phyloP scores from a whole-genome alignment of 1,284 basidiomycete species.

The Naganishia sp. region DNA sequence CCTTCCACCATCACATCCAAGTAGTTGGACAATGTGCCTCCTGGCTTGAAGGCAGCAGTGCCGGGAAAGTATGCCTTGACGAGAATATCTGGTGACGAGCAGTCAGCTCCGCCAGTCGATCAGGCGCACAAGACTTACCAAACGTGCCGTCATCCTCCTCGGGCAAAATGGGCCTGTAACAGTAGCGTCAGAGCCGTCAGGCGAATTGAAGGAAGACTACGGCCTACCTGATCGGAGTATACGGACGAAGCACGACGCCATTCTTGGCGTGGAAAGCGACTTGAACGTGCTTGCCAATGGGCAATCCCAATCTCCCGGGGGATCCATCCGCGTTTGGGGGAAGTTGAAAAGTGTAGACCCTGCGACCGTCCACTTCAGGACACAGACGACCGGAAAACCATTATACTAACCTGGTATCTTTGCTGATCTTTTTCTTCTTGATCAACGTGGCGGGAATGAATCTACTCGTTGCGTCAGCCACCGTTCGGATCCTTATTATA shows the following conservation, averaged over 20 bases:
- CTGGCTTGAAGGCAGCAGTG: slow-evolving; percentile 33
- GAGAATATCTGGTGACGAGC: slow-evolving; percentile 30
- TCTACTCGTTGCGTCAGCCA: background rate
- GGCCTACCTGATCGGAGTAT: slow-evolving; percentile 32
- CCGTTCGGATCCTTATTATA: background rate
- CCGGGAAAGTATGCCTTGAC: slow-evolving; percentile 37
- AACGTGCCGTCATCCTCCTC: slow-evolving; percentile 38
- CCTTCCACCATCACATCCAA: slow-evolving; percentile 31
- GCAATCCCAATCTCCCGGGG: slow-evolving; percentile 32
- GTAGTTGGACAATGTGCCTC: slow-evolving; percentile 34
- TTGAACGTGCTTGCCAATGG: slow-evolving; percentile 35
- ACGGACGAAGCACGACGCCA: slow-evolving; percentile 31
- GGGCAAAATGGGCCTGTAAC: slow-evolving; percentile 30
- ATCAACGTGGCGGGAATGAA: slow-evolving; percentile 29
- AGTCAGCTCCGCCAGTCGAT: background rate
- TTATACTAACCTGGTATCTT: slow-evolving; percentile 32
- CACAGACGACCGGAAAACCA: background rate
- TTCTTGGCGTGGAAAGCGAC: slow-evolving; percentile 28
- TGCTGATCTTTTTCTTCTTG: slow-evolving; percentile 34
- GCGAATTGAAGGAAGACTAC: background rate
- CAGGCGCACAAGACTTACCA: background rate
- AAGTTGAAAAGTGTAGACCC: slow-evolving; percentile 35
- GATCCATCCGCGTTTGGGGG: slow-evolving; percentile 30
- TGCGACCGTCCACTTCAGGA: background rate
- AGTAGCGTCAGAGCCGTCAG: slow-evolving; percentile 2